phyloP scores from a whole-genome alignment of 1,284 basidiomycete species.

The Mixia osmundae region DNA sequence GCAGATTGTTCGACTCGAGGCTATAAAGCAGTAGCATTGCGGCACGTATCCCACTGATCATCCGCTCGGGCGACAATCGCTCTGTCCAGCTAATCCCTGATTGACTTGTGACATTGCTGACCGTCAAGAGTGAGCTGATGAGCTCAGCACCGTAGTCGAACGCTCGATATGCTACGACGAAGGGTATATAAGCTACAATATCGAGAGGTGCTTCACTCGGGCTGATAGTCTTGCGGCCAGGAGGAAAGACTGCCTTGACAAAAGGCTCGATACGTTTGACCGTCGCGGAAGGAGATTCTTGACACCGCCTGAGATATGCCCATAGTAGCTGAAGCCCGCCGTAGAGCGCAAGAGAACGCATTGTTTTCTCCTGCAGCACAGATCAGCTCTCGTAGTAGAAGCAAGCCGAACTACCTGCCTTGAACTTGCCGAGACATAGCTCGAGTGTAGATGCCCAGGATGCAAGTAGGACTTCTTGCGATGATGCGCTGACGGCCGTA shows the following conservation, averaged over 20 bases:
- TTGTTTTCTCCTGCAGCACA: conserved; percentile 41
- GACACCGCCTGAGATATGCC: conserved; percentile 84
- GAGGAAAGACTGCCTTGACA: conserved; percentile 55
- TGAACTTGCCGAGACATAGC: conserved; percentile 44
- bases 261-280: conserved; percentile 52
- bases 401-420: conserved; percentile 31
- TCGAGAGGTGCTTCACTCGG: conserved; percentile 54
- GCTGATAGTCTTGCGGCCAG: conserved; percentile 37
- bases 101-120: too few relatives aligned
- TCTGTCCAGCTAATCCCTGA: too few relatives aligned
- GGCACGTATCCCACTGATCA: too few relatives aligned
- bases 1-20: too few relatives aligned
- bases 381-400: conserved; percentile 1
- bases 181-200: conserved; percentile 51
- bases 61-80: too few relatives aligned
- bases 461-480: conserved; percentile 58
- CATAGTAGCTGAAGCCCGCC: conserved; percentile 63
- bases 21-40: too few relatives aligned
- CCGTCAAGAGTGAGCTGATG: conserved; percentile 19
- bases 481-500: conserved; percentile 63
- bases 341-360: conserved; percentile 51
- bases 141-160: conserved; percentile 67
- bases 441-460: conserved; percentile 57
- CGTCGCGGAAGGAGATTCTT: conserved; percentile 54
- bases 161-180: conserved; percentile 62